Conservation (phyloP, 2,329 filamentous ascomycete genomes). For the Penicillium janthinellum region DNA sequence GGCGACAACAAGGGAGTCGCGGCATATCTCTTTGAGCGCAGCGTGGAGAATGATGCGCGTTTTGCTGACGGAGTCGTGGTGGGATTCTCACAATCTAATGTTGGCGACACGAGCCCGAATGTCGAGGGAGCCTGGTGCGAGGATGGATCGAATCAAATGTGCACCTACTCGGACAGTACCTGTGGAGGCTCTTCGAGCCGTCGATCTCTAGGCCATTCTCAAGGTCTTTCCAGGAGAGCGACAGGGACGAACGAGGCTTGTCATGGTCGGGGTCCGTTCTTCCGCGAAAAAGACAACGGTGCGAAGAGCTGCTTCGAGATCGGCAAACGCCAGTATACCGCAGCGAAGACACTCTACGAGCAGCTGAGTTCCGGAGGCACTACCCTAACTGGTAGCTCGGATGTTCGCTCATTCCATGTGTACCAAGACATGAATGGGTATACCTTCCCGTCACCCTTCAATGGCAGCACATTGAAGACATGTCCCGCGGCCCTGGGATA, state of each 20-base stretch:
- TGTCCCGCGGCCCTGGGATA: constrained; percentile 89
- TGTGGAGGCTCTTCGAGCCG: constrained; percentile 53
- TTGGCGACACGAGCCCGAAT: constrained; percentile 89
- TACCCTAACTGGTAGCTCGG: constrained; percentile 57
- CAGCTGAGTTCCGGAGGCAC: constrained; percentile 48
- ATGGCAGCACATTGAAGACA: constrained; percentile 65
- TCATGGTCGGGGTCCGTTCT: constrained; percentile 51
- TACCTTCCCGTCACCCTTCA: constrained; percentile 68
- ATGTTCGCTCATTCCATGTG: constrained; percentile 80
- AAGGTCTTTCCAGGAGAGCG: background rate
- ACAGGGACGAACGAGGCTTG: constrained; percentile 42
- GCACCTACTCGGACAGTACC: constrained; percentile 71
- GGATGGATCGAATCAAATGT: constrained; percentile 67
- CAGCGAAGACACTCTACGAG: constrained; percentile 57
- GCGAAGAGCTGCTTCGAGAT: constrained; percentile 55
- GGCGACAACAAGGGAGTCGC: constrained; percentile 98
- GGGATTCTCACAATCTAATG: constrained; percentile 88
- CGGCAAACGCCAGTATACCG: constrained; percentile 48
- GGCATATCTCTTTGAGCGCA: constrained; percentile 78
- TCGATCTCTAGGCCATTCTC: background rate
- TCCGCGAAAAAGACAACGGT: constrained; percentile 47
- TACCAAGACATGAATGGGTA: constrained; percentile 81
- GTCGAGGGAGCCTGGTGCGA: constrained; percentile 87
- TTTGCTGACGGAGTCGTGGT: constrained; percentile 75
- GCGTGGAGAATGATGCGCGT: constrained; percentile 55